Evolutionary conservation across 352 stramenopile species (phyloP).

Genomic region (Peronospora farinosa): DNA sequence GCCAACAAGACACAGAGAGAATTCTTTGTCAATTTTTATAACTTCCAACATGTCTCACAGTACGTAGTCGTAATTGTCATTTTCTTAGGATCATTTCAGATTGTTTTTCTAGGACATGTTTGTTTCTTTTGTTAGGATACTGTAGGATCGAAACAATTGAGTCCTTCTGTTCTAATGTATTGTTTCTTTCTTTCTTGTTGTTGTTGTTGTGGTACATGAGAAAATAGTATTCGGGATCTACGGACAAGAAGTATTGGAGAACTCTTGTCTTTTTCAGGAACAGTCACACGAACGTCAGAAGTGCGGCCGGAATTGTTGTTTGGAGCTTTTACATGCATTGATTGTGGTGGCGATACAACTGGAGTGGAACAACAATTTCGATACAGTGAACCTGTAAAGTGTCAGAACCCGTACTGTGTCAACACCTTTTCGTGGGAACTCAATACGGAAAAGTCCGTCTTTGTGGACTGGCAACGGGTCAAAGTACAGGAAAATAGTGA

Average conservation of each 20-base stretch:
- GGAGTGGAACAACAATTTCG: constrained; percentile 97
- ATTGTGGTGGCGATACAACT: constrained; percentile 89
- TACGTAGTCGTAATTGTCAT: constrained; percentile 19
- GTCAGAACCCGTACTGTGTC: constrained; percentile 93
- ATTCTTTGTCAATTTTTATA: constrained; percentile 88
- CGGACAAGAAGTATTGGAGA: constrained; percentile 90
- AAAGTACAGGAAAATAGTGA: constrained; percentile 98
- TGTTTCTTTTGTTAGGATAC: too few species aligned
- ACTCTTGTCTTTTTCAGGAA: constrained; percentile 91
- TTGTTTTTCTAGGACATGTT: constrained; percentile 8
- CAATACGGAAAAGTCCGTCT: constrained; percentile 88
- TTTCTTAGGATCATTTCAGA: not conserved
- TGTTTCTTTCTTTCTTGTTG: not conserved
- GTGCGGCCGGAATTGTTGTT: constrained; percentile 96
- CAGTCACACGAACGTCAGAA: constrained; percentile 96
- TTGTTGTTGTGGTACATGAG: not conserved
- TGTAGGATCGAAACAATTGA: not conserved
- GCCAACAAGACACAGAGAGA: constrained; percentile 73
- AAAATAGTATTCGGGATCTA: constrained; percentile 85
- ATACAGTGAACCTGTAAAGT: constrained; percentile 95
- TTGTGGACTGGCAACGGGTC: constrained; percentile 98
- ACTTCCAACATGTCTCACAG: constrained; percentile 83
- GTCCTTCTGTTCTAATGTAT: too few species aligned
- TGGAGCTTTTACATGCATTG: constrained; percentile 91
- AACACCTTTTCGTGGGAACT: constrained; percentile 86